Evolutionary conservation across 441 rosid genomes (phyloP).

Genomic region (Isatis lusitanica): DNA sequence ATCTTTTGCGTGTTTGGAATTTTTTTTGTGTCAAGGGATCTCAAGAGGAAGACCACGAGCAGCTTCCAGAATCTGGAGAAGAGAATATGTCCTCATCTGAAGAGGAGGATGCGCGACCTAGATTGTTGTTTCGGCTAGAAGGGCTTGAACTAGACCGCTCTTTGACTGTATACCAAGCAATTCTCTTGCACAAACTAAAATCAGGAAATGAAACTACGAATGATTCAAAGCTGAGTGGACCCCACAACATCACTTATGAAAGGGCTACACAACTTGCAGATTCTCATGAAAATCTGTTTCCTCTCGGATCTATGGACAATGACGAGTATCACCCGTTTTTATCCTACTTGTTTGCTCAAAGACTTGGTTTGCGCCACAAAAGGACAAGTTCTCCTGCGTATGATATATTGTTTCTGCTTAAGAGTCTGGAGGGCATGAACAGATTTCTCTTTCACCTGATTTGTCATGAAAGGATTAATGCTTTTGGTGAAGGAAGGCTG

Average conservation of each 20-base stretch:
- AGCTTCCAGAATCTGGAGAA: constrained; percentile 39
- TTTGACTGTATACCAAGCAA: constrained; percentile 77
- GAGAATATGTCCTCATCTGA: constrained; percentile 39
- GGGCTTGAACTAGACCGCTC: constrained; percentile 64
- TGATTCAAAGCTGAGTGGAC: constrained; percentile 59
- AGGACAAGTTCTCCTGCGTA: constrained; percentile 63
- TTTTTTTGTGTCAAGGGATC: constrained; percentile 48
- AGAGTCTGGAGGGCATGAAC: constrained; percentile 75
- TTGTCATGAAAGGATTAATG: constrained; percentile 58
- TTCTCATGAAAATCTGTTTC: constrained; percentile 33
- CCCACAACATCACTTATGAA: constrained; percentile 64
- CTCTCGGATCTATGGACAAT: constrained; percentile 33
- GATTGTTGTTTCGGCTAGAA: constrained; percentile 66
- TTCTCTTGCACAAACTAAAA: constrained; percentile 70
- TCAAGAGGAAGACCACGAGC: constrained; percentile 35
- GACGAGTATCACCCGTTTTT: constrained; percentile 47
- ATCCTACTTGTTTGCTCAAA: constrained; percentile 52
- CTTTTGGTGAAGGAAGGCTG: constrained; percentile 68
- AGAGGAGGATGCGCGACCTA: constrained; percentile 40
- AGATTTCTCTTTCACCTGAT: constrained; percentile 68
- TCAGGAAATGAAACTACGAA: constrained; percentile 51
- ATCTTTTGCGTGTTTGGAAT: constrained; percentile 19
- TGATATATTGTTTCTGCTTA: constrained; percentile 75
- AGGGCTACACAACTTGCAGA: constrained; percentile 41
- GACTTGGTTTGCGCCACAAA: constrained; percentile 59